Evolutionary conservation across 83 land plant genomes (phyloP), one percentile per base, ranked within the genome.

Genomic region (Picea abies): DNA sequence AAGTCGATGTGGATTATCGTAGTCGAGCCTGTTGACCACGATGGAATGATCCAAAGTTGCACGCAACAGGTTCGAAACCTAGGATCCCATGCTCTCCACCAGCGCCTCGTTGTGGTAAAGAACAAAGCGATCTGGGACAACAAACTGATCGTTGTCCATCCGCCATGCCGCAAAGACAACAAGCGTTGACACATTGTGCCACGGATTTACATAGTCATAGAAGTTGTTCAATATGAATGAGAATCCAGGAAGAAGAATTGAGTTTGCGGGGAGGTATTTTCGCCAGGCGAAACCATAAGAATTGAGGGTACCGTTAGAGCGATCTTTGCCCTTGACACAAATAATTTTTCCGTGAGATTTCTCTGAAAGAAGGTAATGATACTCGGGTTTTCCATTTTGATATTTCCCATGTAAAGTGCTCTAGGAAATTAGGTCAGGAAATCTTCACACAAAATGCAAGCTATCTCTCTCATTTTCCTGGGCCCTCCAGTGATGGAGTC

Each of bases 151-250:
- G 29, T 81, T 63, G 3, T 47, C 79, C 82, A 73, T 9, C 60
- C 63, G 70, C 90, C 90, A 88, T 15, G 61, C 29, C 37, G 64
- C 82, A 26, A 82, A 81, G 3, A 84, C 86, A 56, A 86, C 0
- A 25, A 89, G 56, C 14, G 84, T 79, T 39, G 0, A 84, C 90
- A 89, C 84, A 44, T 86, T 66, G 62, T 89, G 90, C 90, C 90
- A 89, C 0, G 86, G 90, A 67, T 87, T 89, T 20, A 7, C 32
- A 60, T 84, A 86, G 79, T 89, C 90, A 8, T 29, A 89, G 56
- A 32, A 56, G 5, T 82, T 82, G 81, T 89, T 89, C 0, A 89
- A 26, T 25, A 89, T 62, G 0, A 89, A 81, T 2, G 90, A 69
- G 14, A 75, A 63, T 0, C 86, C 90, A 1, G 44, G 66, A 22